Base-by-base conservation (phyloP, 2,329 filamentous ascomycete species). In the Sporothrix phasma region DNA sequence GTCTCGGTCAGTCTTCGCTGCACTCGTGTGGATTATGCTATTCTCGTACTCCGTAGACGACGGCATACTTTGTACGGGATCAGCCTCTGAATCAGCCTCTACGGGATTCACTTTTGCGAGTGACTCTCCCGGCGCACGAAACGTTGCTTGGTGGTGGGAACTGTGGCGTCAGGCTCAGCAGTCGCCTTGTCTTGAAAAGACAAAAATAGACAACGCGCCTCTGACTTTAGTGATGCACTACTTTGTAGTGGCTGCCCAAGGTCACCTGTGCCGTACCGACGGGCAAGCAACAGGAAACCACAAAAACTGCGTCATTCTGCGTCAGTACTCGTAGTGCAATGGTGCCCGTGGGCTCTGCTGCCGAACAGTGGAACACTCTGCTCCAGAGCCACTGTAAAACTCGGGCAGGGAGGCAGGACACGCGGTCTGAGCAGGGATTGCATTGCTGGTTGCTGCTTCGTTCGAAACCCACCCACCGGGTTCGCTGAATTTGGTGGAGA, bases 101-200 rank as follows among this genome's bases (percentile, higher is more conserved):
- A 37, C 34, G 34, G 31, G 10, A 10, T 34, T 5, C 39, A 41
- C 41, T 8, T 43, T n/a, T 7, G 19, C 17, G 41, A 43, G 41
- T n/a, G 17, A n/a, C 41, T 43, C n/a, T n/a, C n/a, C n/a, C n/a
- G n/a, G n/a, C 26, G 26, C 15, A 51, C 17, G 47, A 24, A 56
- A 56, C 31, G 51, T 56, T 56, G 51, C 51, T 29, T 34, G 11
- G 19, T 15, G 3, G 51, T 13, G n/a, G 29, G 29, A n/a, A n/a
- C n/a, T 56, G 51, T 56, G 51, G 51, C 51, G 51, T 39, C 51
- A 56, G 51, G 51, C 51, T 54, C 51, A 54, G 31, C 31, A 39
- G 51, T 15, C 4, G 49, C 24, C n/a, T 26, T 58, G 39, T 41
- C 7, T 29, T 41, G 6, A 29, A 29, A 29, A 43, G 37, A 58